Conservation (phyloP, 2,329 filamentous ascomycete genomes). For the Botrytis elliptica region DNA sequence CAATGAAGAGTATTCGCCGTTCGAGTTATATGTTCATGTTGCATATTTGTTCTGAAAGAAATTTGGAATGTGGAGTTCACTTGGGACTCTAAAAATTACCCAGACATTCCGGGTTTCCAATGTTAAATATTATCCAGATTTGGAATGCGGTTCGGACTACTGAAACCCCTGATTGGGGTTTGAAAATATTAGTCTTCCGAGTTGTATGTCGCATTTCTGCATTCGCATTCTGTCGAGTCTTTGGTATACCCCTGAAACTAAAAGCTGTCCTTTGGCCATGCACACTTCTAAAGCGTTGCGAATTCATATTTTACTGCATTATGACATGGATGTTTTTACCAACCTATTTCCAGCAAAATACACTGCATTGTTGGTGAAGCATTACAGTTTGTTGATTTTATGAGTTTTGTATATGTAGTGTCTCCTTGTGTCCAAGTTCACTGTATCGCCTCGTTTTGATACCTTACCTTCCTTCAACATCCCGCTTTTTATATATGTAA, state of each 20-base stretch:
- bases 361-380: neutral
- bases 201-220: neutral
- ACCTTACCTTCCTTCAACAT: neutral
- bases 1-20: neutral
- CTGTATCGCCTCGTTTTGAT: neutral
- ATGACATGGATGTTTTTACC: neutral
- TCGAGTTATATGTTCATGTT: neutral
- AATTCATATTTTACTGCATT: neutral
- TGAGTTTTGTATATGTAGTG: neutral
- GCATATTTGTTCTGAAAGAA: neutral
- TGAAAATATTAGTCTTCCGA: neutral
- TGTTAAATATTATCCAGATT: neutral
- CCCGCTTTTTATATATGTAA: fast-evolving
- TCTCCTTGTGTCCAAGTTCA: neutral
- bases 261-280: neutral
- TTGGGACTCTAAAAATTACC: neutral
- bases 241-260: neutral
- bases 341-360: neutral
- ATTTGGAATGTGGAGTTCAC: neutral
- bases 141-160: neutral
- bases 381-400: neutral
- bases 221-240: neutral
- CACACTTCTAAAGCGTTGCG: too few species aligned
- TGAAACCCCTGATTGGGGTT: neutral
- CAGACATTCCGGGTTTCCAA: neutral